Evolutionary conservation across 768 basidiomycete species (phyloP).

Genomic region (Russula lepida): DNA sequence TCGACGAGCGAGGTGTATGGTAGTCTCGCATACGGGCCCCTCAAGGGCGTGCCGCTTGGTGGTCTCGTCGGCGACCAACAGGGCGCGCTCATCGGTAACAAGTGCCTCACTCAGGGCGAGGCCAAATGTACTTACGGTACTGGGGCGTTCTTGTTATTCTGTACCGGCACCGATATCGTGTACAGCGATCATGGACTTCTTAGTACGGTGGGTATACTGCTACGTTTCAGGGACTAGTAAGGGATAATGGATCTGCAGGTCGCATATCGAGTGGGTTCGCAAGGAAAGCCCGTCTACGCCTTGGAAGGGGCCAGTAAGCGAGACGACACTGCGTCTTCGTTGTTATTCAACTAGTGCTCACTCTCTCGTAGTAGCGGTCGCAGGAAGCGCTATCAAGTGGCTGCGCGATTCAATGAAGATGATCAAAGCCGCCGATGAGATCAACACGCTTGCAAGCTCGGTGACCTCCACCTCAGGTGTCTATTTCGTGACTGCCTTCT

Average conservation of each 20-base stretch:
- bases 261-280: no score
- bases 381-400: no score
- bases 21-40: no score
- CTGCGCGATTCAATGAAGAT: slow-evolving; percentile 81
- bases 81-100: no score
- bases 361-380: slow-evolving; percentile 53
- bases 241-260: slow-evolving; percentile 39
- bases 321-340: slow-evolving; percentile 9
- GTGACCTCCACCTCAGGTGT: slow-evolving; percentile 71
- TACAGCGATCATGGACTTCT: slow-evolving; percentile 80
- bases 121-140: slow-evolving; percentile 99
- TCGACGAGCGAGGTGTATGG: no score
- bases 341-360: background rate
- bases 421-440: slow-evolving; percentile 71
- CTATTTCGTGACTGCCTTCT: no score
- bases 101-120: slow-evolving; percentile 74
- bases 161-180: slow-evolving; percentile 69
- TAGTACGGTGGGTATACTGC: slow-evolving; percentile 54
- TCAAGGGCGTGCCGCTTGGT: no score
- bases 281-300: no score
- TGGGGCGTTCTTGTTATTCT: slow-evolving; percentile 91
- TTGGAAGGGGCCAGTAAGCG: slow-evolving; percentile 85
- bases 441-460: slow-evolving; percentile 74
- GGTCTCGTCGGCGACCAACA: no score
- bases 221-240: background rate